These are phyloP conservation scores for Phytophthora litchii DNA, from an alignment of 352 stramenopile species.

Conservation along the genomic window DNA sequence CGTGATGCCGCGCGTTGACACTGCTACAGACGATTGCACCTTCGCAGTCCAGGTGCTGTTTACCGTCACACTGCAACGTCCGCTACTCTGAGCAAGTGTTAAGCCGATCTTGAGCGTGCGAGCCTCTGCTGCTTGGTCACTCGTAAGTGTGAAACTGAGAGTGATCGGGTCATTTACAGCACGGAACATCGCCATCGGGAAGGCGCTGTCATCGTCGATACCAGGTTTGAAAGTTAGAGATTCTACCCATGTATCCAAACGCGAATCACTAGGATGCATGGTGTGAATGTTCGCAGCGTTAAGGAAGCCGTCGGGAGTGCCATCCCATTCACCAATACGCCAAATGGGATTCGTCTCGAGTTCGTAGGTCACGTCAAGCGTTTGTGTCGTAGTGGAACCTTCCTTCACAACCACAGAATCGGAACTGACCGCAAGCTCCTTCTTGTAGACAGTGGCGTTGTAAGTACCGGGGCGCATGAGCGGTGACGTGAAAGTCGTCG, in stretches of 20 bases:
- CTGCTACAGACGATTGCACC: slow-evolving; percentile 30
- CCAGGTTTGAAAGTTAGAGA: slow-evolving; percentile 31
- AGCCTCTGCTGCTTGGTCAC: slow-evolving; percentile 14
- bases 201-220: slow-evolving; percentile 27
- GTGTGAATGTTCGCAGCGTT: slow-evolving; percentile 58
- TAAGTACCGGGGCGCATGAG: slow-evolving; percentile 51
- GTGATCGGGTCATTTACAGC: slow-evolving; percentile 48
- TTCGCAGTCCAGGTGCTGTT: slow-evolving; percentile 45
- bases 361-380: slow-evolving; percentile 31
- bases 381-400: slow-evolving; percentile 19
- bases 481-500: slow-evolving; percentile 42
- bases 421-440: slow-evolving; percentile 46
- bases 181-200: slow-evolving; percentile 58
- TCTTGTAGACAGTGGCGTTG: slow-evolving; percentile 54
- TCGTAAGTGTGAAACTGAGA: slow-evolving; percentile 39
- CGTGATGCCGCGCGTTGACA: slow-evolving; percentile 52
- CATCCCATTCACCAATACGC: slow-evolving; percentile 57
- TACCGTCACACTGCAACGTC: slow-evolving; percentile 36
- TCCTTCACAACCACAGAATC: slow-evolving; percentile 25
- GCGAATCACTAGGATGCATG: slow-evolving; percentile 57
- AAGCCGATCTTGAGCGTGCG: slow-evolving; percentile 49
- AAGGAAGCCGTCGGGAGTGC: slow-evolving; percentile 50
- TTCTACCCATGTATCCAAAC: slow-evolving; percentile 33
- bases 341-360: slow-evolving; percentile 37
- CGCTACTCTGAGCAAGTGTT: slow-evolving; percentile 46